Percentiles rank a stretch among this genome's conserved stretches.
Evolutionary conservation across 345 rosid species (phyloP).

Genomic region (Trapa incisa): DNA sequence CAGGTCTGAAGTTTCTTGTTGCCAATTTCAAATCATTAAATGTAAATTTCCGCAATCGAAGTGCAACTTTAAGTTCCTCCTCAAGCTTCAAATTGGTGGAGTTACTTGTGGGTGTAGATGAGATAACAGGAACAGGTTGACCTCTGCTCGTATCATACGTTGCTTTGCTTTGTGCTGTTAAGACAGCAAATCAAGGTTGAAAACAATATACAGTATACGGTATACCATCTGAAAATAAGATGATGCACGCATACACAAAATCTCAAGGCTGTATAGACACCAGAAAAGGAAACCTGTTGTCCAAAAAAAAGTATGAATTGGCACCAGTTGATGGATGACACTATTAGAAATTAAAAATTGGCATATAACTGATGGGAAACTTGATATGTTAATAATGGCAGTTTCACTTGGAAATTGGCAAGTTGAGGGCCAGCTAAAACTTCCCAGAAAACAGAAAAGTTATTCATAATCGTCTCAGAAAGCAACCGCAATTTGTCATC

Average conservation of each 20-base stretch:
- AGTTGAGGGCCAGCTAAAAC: background rate
- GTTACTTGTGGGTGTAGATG: conserved; percentile 72
- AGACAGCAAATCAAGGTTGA: background rate
- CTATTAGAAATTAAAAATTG: background rate
- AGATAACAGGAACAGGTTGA: conserved; percentile 50
- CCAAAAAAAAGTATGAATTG: background rate
- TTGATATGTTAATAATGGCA: background rate
- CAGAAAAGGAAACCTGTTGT: background rate
- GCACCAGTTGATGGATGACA: background rate
- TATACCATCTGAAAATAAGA: background rate
- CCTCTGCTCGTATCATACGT: conserved; percentile 56
- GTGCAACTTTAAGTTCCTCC: conserved; percentile 73
- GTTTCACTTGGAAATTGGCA: background rate
- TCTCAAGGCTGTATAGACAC: background rate
- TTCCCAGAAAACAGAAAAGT: background rate
- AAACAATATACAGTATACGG: background rate
- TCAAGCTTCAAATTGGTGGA: conserved; percentile 73
- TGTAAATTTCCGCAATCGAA: conserved; percentile 67
- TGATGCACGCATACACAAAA: background rate
- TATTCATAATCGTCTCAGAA: background rate
- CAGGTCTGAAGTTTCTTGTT: conserved; percentile 90
- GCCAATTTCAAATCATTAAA: conserved; percentile 89
- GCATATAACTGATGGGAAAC: background rate
- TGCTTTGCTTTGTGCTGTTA: conserved; percentile 49
- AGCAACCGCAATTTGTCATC: background rate